phyloP scores from a whole-genome alignment of 768 basidiomycete species.

The Trametes gibbosa region DNA sequence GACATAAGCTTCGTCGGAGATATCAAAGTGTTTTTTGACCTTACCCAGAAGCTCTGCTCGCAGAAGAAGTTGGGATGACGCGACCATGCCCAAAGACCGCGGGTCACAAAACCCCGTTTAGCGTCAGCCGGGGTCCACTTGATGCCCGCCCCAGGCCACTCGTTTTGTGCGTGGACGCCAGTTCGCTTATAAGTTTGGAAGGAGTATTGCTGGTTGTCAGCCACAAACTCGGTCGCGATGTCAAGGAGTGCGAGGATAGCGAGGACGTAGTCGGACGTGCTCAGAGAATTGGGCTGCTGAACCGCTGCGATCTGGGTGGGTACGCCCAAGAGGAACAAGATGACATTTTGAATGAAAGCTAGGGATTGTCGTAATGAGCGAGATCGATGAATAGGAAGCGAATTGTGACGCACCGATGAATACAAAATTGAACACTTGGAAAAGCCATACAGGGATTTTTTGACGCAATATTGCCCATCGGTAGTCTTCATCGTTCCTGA shows the following conservation, averaged over 20 bases:
- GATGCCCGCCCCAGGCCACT: slow-evolving; percentile 69
- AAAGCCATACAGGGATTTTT: slow-evolving; percentile 50
- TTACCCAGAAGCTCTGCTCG: slow-evolving; percentile 86
- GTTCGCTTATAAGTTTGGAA: slow-evolving; percentile 78
- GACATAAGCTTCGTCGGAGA: not conserved
- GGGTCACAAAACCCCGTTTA: slow-evolving; percentile 79
- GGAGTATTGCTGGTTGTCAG: slow-evolving; percentile 91
- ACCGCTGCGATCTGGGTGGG: slow-evolving; percentile 56
- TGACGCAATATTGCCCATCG: slow-evolving; percentile 80
- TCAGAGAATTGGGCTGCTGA: slow-evolving; percentile 52
- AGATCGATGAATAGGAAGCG: not conserved
- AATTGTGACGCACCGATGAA: slow-evolving; percentile 58
- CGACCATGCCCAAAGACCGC: slow-evolving; percentile 82
- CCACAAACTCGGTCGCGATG: slow-evolving; percentile 70
- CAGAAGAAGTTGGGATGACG: slow-evolving; percentile 93
- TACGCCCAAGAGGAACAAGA: slow-evolving; percentile 70
- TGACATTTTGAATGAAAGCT: slow-evolving; percentile 76
- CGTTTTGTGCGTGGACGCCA: slow-evolving; percentile 38
- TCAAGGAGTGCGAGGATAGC: slow-evolving; percentile 54
- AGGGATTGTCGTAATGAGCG: slow-evolving; percentile 3
- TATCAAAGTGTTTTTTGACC: not conserved
- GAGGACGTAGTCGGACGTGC: slow-evolving; percentile 61
- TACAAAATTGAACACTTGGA: slow-evolving; percentile 61
- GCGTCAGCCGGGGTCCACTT: slow-evolving; percentile 64
- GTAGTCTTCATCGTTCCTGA: slow-evolving; percentile 84